phyloP scores from a whole-genome alignment of 768 basidiomycete species.

The Leccinum uliginosum region DNA sequence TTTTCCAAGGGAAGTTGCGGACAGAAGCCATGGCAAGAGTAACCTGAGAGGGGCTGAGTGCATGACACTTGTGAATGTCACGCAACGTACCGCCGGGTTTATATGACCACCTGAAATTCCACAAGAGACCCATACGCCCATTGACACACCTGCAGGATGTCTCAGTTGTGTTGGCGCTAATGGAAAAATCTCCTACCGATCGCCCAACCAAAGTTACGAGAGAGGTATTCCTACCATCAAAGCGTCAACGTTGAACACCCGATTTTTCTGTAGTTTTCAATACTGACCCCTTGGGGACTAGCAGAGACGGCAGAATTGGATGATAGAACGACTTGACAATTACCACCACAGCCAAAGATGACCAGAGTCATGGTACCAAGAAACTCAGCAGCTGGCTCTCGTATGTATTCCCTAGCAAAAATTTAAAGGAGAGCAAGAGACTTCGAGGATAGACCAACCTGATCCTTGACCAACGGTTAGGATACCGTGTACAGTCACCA shows the following conservation, averaged over 20 bases:
- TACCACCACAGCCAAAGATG: constrained; percentile 55
- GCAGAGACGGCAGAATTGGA: constrained; percentile 41
- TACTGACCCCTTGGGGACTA: constrained; percentile 52
- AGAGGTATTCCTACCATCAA: constrained; percentile 18
- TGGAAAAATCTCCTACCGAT: constrained; percentile 19
- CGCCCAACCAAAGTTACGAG: constrained; percentile 30
- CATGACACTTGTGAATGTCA: background rate
- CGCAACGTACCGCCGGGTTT: constrained; percentile 56
- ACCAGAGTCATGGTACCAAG: constrained; percentile 54
- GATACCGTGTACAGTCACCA: constrained; percentile 36
- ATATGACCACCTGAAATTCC: constrained; percentile 74
- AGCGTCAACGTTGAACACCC: background rate
- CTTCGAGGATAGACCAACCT: constrained; percentile 34
- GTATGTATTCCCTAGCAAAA: constrained; percentile 37
- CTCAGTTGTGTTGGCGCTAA: background rate
- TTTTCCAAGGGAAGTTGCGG: constrained; percentile 75
- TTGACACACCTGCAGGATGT: constrained; percentile 39
- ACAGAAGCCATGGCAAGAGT: constrained; percentile 66
- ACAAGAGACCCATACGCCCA: constrained; percentile 65
- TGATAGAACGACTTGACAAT: constrained; percentile 55
- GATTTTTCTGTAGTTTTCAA: background rate
- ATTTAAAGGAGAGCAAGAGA: constrained; percentile 1
- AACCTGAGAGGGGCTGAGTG: constrained; percentile 38
- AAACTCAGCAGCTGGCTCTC: constrained; percentile 64
- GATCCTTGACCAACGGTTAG: constrained; percentile 51